A percentile compares a stretch with the other conserved stretches of the same genome.
Conservation (phyloP, 129 eudicot genomes). For the Helichrysum umbraculigerum region DNA sequence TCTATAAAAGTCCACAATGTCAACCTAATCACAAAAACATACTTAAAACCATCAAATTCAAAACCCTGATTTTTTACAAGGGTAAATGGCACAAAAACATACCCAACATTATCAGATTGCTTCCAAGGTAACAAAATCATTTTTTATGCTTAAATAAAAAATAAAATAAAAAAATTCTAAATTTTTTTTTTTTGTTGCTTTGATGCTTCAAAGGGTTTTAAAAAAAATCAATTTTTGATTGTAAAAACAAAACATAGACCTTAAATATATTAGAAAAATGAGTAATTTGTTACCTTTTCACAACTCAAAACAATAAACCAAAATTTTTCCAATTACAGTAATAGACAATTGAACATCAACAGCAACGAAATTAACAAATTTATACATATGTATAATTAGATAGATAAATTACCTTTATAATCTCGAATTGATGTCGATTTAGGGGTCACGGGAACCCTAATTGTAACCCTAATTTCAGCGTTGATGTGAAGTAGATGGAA, state of each 20-base stretch:
- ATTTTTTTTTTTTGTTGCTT: neutral
- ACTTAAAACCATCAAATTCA: neutral
- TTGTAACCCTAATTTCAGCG: conserved; percentile 9
- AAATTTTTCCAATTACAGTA: neutral
- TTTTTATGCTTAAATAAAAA: neutral
- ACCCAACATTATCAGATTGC: neutral
- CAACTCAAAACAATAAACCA: neutral
- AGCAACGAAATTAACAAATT: neutral
- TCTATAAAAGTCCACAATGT: neutral
- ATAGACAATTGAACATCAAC: neutral
- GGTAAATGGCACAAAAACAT: neutral
- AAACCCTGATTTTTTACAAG: neutral
- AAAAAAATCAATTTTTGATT: neutral
- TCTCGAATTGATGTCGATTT: conserved; percentile 15
- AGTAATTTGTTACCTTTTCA: neutral
- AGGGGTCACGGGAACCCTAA: neutral
- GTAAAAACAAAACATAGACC: neutral
- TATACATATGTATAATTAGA: neutral
- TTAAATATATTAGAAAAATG: neutral
- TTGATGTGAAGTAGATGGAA: neutral
- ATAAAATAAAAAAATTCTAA: too few relatives aligned
- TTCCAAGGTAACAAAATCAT: neutral
- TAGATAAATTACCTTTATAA: neutral
- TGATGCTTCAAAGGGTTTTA: neutral
- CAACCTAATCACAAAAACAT: neutral